phyloP scores from a whole-genome alignment of 139 green algal genomes.

The Coccomyxa sp. region DNA sequence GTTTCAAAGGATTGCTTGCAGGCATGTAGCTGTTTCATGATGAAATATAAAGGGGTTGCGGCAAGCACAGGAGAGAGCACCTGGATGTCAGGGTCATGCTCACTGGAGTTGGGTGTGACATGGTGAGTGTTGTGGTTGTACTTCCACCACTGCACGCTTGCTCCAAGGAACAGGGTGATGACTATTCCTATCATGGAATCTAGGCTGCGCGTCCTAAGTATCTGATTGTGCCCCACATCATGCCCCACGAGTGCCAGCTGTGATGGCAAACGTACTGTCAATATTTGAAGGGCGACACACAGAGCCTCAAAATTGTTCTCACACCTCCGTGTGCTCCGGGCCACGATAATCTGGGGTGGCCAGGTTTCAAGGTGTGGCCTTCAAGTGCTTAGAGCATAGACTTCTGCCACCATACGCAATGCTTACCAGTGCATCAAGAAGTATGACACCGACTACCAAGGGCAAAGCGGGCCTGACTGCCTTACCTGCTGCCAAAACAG shows the following conservation, averaged over 20 bases:
- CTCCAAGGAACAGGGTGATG: constrained; percentile 6
- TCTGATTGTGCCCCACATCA: constrained; percentile 34
- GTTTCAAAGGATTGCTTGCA: no score
- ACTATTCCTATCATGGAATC: constrained; percentile 24
- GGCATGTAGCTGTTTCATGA: neutral
- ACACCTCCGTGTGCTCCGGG: neutral
- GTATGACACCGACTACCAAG: neutral
- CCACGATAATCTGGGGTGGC: no score
- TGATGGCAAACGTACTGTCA: neutral
- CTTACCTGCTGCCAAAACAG: constrained; percentile 6
- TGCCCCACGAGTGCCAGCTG: constrained; percentile 39
- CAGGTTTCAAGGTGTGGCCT: neutral
- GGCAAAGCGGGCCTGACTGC: neutral
- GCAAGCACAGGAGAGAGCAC: constrained; percentile 5
- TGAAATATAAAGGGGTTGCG: neutral
- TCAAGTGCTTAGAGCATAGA: neutral
- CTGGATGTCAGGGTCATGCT: constrained; percentile 44
- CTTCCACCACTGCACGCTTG: constrained; percentile 5
- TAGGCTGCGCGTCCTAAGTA: constrained; percentile 11
- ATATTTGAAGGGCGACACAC: neutral
- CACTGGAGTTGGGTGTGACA: constrained; percentile 26
- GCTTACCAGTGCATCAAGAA: neutral
- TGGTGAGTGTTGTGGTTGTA: constrained; percentile 43
- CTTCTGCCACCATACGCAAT: neutral
- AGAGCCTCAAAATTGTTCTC: neutral